Evolutionary conservation across 148 eudicot species (phyloP).

Genomic region (Fagopyrum homotropicum): DNA sequence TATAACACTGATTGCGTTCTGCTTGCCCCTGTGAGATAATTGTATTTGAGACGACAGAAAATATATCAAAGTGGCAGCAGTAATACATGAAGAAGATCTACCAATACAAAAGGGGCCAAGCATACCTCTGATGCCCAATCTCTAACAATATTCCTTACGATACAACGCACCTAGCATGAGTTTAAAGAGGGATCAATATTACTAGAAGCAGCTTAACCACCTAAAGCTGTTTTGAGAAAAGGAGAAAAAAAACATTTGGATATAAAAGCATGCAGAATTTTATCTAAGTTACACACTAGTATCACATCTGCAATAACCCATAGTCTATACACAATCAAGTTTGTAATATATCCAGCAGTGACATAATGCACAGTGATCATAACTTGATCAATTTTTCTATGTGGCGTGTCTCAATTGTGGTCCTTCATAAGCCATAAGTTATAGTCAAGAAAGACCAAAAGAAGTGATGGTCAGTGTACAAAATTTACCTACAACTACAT

Average conservation of each 20-base stretch:
- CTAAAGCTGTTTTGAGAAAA: conserved; percentile 4
- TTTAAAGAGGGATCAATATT: neutral
- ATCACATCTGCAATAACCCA: neutral
- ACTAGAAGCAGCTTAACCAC: neutral
- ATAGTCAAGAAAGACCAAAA: neutral
- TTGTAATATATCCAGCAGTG: neutral
- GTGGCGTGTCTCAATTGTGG: neutral
- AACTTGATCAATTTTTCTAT: neutral
- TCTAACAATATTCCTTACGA: conserved; percentile 83
- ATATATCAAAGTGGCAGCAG: conserved; percentile 12
- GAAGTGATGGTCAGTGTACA: neutral
- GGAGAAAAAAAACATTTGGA: neutral
- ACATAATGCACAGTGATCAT: neutral
- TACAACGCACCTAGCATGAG: conserved; percentile 71
- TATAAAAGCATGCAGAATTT: neutral
- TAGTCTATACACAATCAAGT: neutral
- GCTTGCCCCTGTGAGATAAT: conserved; percentile 53
- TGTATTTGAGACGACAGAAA: neutral
- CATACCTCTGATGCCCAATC: conserved; percentile 97
- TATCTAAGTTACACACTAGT: neutral
- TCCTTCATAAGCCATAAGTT: neutral
- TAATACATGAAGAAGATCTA: neutral
- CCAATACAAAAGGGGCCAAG: conserved; percentile 10
- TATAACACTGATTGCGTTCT: conserved; percentile 93
- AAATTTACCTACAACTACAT: neutral